phyloP scores from a whole-genome alignment of 2,329 filamentous ascomycete genomes.

The Geosmithia flava region DNA sequence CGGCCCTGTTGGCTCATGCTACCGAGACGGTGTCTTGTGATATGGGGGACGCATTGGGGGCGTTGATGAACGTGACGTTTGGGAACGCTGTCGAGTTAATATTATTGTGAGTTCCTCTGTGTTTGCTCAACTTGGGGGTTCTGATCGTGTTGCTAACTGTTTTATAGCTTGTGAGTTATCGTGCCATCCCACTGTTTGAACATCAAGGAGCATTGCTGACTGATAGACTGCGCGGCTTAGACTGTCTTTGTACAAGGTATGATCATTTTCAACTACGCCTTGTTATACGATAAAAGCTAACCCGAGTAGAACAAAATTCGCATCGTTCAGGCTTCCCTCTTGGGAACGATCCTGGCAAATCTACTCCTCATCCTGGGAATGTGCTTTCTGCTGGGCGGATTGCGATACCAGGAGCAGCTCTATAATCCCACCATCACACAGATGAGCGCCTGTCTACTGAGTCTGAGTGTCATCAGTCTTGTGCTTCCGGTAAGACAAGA shows the following conservation, averaged over 20 bases:
- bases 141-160: not conserved
- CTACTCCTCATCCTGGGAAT: constrained; percentile 82
- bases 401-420: constrained; percentile 75
- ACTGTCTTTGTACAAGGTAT: not conserved
- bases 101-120: constrained; percentile 45
- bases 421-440: constrained; percentile 94
- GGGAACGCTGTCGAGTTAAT: constrained; percentile 72
- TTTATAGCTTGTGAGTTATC: not conserved
- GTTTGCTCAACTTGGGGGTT: not conserved
- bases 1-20: constrained; percentile 58
- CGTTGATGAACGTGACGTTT: constrained; percentile 65
- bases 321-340: constrained; percentile 80
- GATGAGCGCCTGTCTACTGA: constrained; percentile 89
- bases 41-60: constrained; percentile 61
- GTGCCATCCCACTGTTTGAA: not conserved
- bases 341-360: constrained; percentile 85
- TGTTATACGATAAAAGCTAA: no score
- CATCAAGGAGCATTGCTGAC: not conserved
- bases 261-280: not conserved
- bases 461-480: constrained; percentile 80
- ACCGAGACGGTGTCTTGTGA: constrained; percentile 64
- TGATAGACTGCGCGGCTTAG: not conserved
- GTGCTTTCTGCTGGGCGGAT: constrained; percentile 76
- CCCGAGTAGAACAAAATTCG: constrained; percentile 66
- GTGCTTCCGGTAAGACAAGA: constrained; percentile 55